Evolutionary conservation across 257 asterid species (phyloP).

Genomic region (Solanum phureja): DNA sequence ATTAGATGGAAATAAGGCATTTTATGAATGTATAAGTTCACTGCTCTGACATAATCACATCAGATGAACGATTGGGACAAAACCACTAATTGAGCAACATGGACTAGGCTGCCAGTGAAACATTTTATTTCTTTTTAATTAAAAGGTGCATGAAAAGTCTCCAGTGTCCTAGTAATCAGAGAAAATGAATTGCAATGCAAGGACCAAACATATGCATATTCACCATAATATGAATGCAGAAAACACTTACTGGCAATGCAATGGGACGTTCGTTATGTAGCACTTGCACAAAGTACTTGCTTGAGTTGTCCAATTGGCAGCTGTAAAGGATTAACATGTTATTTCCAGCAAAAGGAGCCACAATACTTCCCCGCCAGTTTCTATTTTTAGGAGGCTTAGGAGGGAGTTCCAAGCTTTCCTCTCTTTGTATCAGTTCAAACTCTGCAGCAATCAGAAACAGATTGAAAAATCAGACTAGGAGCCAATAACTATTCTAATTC

Average conservation of each 20-base stretch:
- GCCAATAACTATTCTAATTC: neutral
- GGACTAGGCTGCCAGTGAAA: neutral
- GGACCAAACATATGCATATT: neutral
- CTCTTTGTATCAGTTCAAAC: slow-evolving; percentile 55
- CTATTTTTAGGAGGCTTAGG: slow-evolving; percentile 81
- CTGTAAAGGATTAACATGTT: slow-evolving; percentile 69
- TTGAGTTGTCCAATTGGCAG: slow-evolving; percentile 52
- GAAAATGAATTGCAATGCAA: neutral
- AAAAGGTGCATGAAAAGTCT: neutral
- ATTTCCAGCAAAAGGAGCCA: slow-evolving; percentile 89
- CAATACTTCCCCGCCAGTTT: slow-evolving; percentile 67
- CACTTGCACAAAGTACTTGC: slow-evolving; percentile 73
- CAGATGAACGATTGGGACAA: neutral
- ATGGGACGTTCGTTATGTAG: slow-evolving; percentile 75
- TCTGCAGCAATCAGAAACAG: slow-evolving; percentile 28
- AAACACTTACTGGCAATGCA: slow-evolving; percentile 55
- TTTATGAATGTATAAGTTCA: neutral
- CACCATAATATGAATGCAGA: neutral
- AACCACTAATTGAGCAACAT: neutral
- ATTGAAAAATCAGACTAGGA: neutral
- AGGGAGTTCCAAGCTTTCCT: slow-evolving; percentile 63
- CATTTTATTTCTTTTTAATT: neutral
- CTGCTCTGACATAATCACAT: neutral
- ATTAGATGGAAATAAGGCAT: neutral
- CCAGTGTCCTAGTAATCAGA: neutral